Conservation (phyloP, 768 basidiomycete species). For the Naganishia randhawae region DNA sequence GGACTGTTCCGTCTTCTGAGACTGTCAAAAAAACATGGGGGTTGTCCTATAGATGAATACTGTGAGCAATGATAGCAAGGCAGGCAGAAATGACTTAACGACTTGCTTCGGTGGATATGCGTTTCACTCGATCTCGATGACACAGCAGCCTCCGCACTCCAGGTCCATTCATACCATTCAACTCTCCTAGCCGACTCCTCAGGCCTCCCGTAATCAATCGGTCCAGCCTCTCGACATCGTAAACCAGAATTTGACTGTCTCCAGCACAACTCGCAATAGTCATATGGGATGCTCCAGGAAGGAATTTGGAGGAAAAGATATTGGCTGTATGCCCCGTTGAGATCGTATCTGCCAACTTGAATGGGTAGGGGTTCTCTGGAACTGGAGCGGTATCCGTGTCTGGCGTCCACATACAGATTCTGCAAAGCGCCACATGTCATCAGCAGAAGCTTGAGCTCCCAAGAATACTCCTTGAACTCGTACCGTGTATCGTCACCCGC, state of each 20-base stretch:
- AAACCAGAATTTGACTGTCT: constrained; percentile 72
- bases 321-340: constrained; percentile 75
- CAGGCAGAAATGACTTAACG: constrained; percentile 47
- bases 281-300: constrained; percentile 64
- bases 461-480: constrained; percentile 25
- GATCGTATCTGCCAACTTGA: constrained; percentile 67
- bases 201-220: constrained; percentile 29
- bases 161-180: constrained; percentile 55
- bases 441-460: background rate
- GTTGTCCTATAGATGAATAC: constrained; percentile 28
- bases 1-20: constrained; percentile 73
- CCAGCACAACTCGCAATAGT: constrained; percentile 61
- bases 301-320: constrained; percentile 77
- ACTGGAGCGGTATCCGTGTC: constrained; percentile 49
- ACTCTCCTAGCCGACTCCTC: constrained; percentile 38
- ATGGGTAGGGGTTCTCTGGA: constrained; percentile 50
- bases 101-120: constrained; percentile 78
- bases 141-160: constrained; percentile 63
- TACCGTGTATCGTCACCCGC: constrained; percentile 49
- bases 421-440: constrained; percentile 40
- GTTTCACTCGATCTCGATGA: constrained; percentile 67
- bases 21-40: constrained; percentile 43
- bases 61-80: background rate
- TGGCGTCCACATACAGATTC: constrained; percentile 75
- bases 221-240: constrained; percentile 59